Evolutionary conservation across 345 rosid species (phyloP).

Genomic region (Camelina sativa): DNA sequence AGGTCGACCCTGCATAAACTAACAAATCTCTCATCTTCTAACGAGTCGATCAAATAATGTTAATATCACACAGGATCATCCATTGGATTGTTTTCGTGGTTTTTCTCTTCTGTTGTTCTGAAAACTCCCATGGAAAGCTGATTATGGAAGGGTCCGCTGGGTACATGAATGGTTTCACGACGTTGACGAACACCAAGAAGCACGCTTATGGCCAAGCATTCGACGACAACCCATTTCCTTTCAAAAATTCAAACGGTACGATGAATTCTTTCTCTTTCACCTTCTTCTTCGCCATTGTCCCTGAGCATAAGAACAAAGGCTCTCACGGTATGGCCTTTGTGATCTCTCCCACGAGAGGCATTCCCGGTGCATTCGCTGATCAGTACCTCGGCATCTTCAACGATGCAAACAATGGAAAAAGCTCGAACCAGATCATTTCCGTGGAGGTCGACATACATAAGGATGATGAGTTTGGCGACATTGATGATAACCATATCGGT

Average conservation of each 20-base stretch:
- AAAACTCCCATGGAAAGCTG: constrained; percentile 8
- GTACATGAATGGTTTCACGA: not conserved
- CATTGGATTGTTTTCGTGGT: not conserved
- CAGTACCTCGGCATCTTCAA: constrained; percentile 34
- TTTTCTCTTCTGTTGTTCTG: not conserved
- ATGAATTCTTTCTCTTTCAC: constrained; percentile 13
- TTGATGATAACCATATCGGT: constrained; percentile 57
- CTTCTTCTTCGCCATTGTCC: constrained; percentile 31
- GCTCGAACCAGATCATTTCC: constrained; percentile 10
- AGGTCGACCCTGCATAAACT: not conserved
- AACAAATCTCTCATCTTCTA: too few species aligned
- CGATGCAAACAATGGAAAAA: not conserved
- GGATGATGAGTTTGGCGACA: constrained; percentile 33
- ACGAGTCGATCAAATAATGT: not conserved
- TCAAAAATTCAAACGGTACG: constrained; percentile 22
- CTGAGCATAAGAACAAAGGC: constrained; percentile 11
- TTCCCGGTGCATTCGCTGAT: constrained; percentile 28
- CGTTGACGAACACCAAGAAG: constrained; percentile 31
- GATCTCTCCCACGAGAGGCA: constrained; percentile 35
- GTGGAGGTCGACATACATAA: constrained; percentile 36
- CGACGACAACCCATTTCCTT: not conserved
- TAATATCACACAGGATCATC: not conserved
- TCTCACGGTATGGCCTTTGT: constrained; percentile 42
- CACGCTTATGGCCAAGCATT: constrained; percentile 30
- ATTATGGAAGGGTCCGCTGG: not conserved